phyloP scores from a whole-genome alignment of 352 stramenopile species.

The Pythium coloratum region DNA sequence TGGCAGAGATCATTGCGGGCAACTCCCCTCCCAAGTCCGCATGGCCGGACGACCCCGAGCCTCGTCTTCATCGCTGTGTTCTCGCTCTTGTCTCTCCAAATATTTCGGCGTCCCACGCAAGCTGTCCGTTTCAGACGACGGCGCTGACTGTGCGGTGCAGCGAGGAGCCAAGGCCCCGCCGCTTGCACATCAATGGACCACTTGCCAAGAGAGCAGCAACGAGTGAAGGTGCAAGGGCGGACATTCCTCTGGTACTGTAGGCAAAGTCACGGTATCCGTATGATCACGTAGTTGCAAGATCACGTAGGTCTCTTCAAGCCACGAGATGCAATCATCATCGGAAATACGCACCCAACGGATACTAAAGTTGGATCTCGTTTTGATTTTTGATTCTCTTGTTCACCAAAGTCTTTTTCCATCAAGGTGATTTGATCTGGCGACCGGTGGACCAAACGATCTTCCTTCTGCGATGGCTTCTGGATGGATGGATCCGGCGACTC shows the following conservation, averaged over 20 bases:
- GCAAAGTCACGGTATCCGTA: no score
- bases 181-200: conserved; percentile 1
- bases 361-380: no score
- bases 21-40: no score
- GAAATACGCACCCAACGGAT: not conserved
- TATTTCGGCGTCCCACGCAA: not conserved
- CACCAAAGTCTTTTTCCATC: no score
- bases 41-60: not conserved
- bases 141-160: conserved; percentile 4
- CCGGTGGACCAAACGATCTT: not conserved
- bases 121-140: not conserved
- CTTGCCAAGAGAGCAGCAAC: not conserved
- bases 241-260: not conserved
- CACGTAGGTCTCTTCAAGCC: not conserved
- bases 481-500: not conserved
- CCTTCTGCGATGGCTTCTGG: not conserved
- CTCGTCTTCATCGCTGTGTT: not conserved
- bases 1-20: no score
- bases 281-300: not conserved
- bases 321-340: not conserved
- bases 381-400: no score
- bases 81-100: not conserved
- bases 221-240: conserved; percentile 2
- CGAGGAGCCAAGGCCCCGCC: not conserved
- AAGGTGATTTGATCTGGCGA: not conserved